Evolutionary conservation across 768 basidiomycete species (phyloP).

Genomic region (Lyophyllum atratum): DNA sequence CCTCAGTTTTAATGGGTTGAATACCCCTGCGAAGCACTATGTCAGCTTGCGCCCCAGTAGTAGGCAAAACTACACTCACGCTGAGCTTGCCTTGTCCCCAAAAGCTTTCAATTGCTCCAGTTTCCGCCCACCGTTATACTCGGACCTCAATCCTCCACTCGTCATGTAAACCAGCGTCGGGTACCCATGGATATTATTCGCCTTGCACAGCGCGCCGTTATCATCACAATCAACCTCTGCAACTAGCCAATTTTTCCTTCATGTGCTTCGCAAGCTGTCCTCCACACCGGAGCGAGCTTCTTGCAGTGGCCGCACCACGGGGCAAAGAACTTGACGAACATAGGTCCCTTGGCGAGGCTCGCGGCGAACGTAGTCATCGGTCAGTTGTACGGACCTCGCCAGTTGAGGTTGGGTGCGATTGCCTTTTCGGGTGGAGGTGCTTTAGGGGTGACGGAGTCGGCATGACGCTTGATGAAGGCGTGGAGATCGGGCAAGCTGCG

Average conservation of each 20-base stretch:
- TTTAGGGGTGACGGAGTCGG: slow-evolving; percentile 16
- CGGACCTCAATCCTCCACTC: slow-evolving; percentile 55
- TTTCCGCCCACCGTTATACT: slow-evolving; percentile 75
- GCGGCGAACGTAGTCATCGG: slow-evolving; percentile 37
- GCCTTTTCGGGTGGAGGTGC: background rate
- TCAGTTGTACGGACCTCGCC: slow-evolving; percentile 41
- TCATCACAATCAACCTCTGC: slow-evolving; percentile 91
- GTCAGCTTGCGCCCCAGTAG: background rate
- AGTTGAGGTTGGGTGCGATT: slow-evolving; percentile 31
- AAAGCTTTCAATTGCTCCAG: slow-evolving; percentile 74
- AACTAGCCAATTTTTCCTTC: slow-evolving; percentile 70
- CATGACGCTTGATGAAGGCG: slow-evolving; percentile 53
- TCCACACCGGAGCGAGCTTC: slow-evolving; percentile 85
- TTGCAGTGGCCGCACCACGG: slow-evolving; percentile 99
- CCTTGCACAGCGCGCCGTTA: slow-evolving; percentile 63
- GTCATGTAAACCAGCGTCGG: slow-evolving; percentile 79
- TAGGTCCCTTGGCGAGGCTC: slow-evolving; percentile 40
- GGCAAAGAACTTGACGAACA: slow-evolving; percentile 77
- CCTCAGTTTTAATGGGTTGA: slow-evolving; percentile 33
- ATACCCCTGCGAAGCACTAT: slow-evolving; percentile 25
- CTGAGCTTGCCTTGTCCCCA: slow-evolving; percentile 69
- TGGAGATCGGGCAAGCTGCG: slow-evolving; percentile 58
- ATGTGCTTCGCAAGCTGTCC: slow-evolving; percentile 69
- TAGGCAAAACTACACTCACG: slow-evolving; percentile 49
- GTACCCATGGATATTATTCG: slow-evolving; percentile 73